phyloP scores from a whole-genome alignment of 805 yeast genomes.

The Candida easanensis region DNA sequence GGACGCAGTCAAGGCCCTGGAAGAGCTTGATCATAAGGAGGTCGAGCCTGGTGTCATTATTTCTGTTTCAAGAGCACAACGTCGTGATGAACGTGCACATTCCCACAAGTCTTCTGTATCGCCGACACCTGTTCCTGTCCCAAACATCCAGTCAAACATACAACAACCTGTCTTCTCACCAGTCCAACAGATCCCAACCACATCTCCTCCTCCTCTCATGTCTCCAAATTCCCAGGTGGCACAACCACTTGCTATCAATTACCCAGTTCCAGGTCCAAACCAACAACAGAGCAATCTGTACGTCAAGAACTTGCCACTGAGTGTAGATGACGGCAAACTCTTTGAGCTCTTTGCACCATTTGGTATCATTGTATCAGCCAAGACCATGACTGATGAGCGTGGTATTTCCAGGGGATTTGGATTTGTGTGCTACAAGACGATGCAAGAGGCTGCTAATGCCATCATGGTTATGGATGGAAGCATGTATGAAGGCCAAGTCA shows the following conservation, averaged over 20 bases:
- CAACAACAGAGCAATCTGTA: conserved; percentile 69
- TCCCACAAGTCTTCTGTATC: conserved; percentile 1
- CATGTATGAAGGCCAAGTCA: conserved; percentile 47
- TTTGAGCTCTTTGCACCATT: conserved; percentile 37
- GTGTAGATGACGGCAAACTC: conserved; percentile 50
- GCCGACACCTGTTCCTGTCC: conserved; percentile 9
- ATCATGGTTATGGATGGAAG: conserved; percentile 61
- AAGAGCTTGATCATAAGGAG: conserved; percentile 43
- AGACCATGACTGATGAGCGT: conserved; percentile 42
- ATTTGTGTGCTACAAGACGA: conserved; percentile 65
- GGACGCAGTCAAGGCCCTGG: conserved; percentile 45
- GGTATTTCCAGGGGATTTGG: conserved; percentile 67
- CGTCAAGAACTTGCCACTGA: conserved; percentile 54
- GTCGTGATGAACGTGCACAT: conserved; percentile 32
- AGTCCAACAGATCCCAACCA: neutral
- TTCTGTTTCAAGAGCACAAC: conserved; percentile 45
- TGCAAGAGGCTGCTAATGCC: conserved; percentile 63
- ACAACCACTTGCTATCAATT: conserved; percentile 3
- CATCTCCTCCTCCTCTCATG: neutral
- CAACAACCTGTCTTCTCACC: conserved; percentile 5
- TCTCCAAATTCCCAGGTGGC: neutral
- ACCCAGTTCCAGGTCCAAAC: conserved; percentile 43
- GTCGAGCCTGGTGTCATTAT: conserved; percentile 30
- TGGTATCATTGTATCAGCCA: conserved; percentile 52
- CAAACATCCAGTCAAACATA: conserved; percentile 5